Base-by-base conservation (phyloP, 179 eudicot genomes). In the Patellifolia procumbens region DNA sequence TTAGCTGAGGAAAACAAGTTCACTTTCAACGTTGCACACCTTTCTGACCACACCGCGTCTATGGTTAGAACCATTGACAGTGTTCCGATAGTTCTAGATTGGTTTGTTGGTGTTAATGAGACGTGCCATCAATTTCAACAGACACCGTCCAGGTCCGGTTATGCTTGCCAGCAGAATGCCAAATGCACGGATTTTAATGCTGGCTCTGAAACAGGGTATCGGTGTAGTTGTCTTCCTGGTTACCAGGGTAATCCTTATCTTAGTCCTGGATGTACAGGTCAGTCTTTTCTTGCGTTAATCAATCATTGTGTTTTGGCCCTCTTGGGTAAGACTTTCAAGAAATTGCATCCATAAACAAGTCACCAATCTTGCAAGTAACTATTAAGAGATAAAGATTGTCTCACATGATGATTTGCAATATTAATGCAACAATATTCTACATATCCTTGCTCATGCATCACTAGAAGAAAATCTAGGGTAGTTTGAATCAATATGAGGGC, bases 181-280 rank as follows among this genome's bases (percentile, higher is more conserved):
- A 68, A 55, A 7, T 84, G 88, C 48, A 19, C 16, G 39, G 79
- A 83, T 10, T n/a, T 28, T 6, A 13, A 42, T 9, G n/a, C 42
- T 11, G 80, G 68, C 8, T 39, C 43, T 9, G 8, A 0, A 1
- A 42, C 13, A 15, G 91, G 91, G 0, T 88, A 86, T 72, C 84
- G 53, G 0, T 86, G 89, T 72, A 24, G 10, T 26, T 88, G 88
- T 70, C 28, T 32, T 15, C 0, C 60, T 0, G 89, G 86, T 0
- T 88, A 71, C 39, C 58, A 78, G 53, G 89, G 87, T 19, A 88
- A 86, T 45, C 89, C 87, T 37, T 88, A 86, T 65, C 81, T 84
- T 32, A 66, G 83, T 34, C 76, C 83, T 1, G 83, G 83, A 15
- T 87, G 43, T 2, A 39, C 43, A 39, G 43, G 43, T 39, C 43